Conservation (phyloP, 257 asterid species). For the Osmanthus fragrans region DNA sequence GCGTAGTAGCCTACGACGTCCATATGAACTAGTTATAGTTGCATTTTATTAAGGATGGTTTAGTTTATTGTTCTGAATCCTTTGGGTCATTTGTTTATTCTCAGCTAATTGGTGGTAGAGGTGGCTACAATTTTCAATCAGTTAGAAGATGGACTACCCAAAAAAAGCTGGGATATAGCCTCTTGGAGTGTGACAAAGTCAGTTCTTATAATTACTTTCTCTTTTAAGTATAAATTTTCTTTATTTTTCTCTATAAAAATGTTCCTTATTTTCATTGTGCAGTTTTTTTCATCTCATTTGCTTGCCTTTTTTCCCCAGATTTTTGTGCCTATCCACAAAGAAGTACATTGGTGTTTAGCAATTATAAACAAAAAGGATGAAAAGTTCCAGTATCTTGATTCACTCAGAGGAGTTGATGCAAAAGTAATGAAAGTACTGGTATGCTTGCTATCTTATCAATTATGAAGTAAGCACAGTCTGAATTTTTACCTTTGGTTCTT, state of each 20-base stretch:
- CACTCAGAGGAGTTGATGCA: slow-evolving; percentile 65
- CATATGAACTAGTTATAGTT: background rate
- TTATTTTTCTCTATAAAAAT: background rate
- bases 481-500: background rate
- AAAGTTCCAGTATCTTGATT: slow-evolving; percentile 92
- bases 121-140: slow-evolving; percentile 64
- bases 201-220: background rate
- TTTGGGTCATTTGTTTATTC: background rate
- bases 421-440: slow-evolving; percentile 68
- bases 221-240: background rate
- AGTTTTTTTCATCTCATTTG: background rate
- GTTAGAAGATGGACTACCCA: slow-evolving; percentile 92
- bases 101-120: slow-evolving; percentile 20
- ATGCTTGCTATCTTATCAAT: slow-evolving; percentile 35
- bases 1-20: background rate
- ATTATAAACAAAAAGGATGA: slow-evolving; percentile 80
- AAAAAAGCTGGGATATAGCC: slow-evolving; percentile 78
- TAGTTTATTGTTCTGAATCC: background rate
- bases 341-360: slow-evolving; percentile 92
- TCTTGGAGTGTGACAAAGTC: slow-evolving; percentile 90
- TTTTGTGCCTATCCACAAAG: slow-evolving; percentile 93
- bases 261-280: background rate
- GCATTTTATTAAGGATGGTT: background rate
- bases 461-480: background rate
- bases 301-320: slow-evolving; percentile 43